These are phyloP conservation scores for Cryptococcus amylolentus DNA, from an alignment of 1,284 basidiomycete species.

Conservation along the genomic window DNA sequence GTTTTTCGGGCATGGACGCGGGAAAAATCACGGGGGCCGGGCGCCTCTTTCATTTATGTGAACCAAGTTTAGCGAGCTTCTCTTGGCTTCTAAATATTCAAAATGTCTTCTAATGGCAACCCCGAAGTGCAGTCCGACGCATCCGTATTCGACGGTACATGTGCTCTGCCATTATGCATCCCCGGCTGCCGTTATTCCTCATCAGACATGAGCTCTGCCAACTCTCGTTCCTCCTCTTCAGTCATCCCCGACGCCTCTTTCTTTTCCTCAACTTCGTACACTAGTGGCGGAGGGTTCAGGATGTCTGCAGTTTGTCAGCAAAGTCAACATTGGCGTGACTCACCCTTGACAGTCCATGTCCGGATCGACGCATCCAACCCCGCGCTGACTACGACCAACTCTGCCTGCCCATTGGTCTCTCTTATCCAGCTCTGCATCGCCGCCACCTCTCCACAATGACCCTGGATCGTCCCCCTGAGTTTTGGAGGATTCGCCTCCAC, in stretches of 20 bases:
- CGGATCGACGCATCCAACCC: constrained; percentile 81
- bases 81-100: too few relatives aligned
- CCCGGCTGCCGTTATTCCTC: constrained; percentile 35
- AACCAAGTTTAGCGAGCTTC: too few relatives aligned
- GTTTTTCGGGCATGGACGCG: too few relatives aligned
- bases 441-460: constrained; percentile 81
- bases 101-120: too few relatives aligned
- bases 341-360: constrained; percentile 72
- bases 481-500: constrained; percentile 37
- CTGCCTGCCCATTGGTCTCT: constrained; percentile 53
- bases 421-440: constrained; percentile 68
- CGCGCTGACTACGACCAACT: constrained; percentile 71
- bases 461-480: constrained; percentile 63
- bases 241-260: constrained; percentile 33
- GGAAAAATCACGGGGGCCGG: too few relatives aligned
- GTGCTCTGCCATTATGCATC: too few relatives aligned
- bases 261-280: constrained; percentile 23
- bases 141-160: too few relatives aligned
- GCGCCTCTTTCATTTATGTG: too few relatives aligned
- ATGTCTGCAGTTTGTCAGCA: constrained; percentile 25
- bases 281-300: constrained; percentile 32
- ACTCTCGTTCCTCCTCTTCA: constrained; percentile 55
- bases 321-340: constrained; percentile 24
- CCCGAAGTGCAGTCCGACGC: too few relatives aligned
- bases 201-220: constrained; percentile 70